Evolutionary conservation across 345 rosid genomes (phyloP), one percentile per base, ranked within the genome.

Genomic region (Populus nigra): DNA sequence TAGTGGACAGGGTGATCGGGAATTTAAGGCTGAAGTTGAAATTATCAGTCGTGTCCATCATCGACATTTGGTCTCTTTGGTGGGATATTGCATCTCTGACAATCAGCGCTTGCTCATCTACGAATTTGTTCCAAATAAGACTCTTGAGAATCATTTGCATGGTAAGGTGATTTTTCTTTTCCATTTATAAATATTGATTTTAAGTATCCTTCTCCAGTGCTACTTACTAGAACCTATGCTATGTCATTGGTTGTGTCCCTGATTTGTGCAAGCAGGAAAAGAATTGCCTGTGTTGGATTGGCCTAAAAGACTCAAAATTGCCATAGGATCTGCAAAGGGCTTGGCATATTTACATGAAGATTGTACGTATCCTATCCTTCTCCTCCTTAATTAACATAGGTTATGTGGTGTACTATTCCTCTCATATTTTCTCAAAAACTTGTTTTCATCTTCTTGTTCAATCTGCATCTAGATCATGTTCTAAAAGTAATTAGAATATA

Each of bases 301-400:
- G 99, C 71, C 86, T 73, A 87, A 81, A 82, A 87, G 99, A 87
- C 85, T 96, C 81, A 91, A 88, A 77, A 94, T 92, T 70, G 98
- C 99, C 47, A 73, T 92, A 33, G 98, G 99, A 16, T 85, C 99
- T 62, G 99, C 99, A 8, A 96, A 94, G 94, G 99, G 98, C 31
- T 87, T 96, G 85, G 97, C 99, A 23, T 96, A 94, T 85, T 86
- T 96, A 72, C 98, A 96, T 45, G 99, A 96, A 88, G 99, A 94
- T 65, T 96, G 98, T 96, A 89, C 9, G 99, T 86, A 62, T 73
- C 57, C 66, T 81, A 43, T 39, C 71, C 61, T 27, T 50, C 7
- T 71, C 69, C 67, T 61, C 65, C 50, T 41, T 23, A 22, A 33
- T 38, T 38, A 38, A 7, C 39, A 41, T 45, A 7, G 15, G 27